Percentiles rank a stretch among this genome's conserved stretches.
phyloP scores from a whole-genome alignment of 2,329 filamentous ascomycete species.

The Ascochyta fabae region DNA sequence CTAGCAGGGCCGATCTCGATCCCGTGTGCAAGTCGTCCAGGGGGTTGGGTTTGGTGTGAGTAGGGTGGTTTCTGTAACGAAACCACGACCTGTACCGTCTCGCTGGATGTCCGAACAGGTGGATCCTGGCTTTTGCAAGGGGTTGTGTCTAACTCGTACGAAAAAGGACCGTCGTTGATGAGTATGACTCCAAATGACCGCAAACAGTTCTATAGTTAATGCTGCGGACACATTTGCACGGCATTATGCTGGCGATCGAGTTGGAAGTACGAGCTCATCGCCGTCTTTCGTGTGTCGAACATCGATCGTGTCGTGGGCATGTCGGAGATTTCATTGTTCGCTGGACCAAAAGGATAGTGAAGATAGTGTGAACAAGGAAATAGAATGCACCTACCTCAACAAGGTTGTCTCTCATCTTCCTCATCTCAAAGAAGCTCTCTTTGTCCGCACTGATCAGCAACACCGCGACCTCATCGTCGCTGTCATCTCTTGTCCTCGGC shows the following conservation, averaged over 20 bases:
- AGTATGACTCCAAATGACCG: slow-evolving; percentile 4
- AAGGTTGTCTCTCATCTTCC: slow-evolving; percentile 70
- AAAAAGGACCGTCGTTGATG: slow-evolving; percentile 5
- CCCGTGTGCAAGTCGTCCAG: slow-evolving; percentile 1
- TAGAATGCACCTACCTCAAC: slow-evolving; percentile 56
- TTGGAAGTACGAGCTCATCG: neutral
- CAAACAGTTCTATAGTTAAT: neutral
- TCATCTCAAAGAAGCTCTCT: slow-evolving; percentile 89
- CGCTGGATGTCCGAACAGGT: neutral
- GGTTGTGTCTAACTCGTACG: neutral
- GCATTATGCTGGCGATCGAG: neutral
- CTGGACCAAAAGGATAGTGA: neutral
- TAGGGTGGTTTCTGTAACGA: slow-evolving; percentile 17
- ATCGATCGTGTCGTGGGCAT: neutral
- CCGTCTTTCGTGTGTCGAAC: neutral
- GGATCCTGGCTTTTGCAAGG: slow-evolving; percentile 4
- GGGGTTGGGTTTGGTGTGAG: neutral
- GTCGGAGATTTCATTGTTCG: neutral
- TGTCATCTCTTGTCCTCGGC: slow-evolving; percentile 42
- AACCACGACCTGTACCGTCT: neutral
- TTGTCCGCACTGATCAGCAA: slow-evolving; percentile 91
- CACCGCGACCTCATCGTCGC: slow-evolving; percentile 80
- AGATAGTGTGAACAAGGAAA: slow-evolving; percentile 12
- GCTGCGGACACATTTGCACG: neutral
- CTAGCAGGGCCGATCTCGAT: slow-evolving; percentile 8